Base-by-base conservation (phyloP, 2,329 filamentous ascomycete genomes). In the Fusarium sp. region DNA sequence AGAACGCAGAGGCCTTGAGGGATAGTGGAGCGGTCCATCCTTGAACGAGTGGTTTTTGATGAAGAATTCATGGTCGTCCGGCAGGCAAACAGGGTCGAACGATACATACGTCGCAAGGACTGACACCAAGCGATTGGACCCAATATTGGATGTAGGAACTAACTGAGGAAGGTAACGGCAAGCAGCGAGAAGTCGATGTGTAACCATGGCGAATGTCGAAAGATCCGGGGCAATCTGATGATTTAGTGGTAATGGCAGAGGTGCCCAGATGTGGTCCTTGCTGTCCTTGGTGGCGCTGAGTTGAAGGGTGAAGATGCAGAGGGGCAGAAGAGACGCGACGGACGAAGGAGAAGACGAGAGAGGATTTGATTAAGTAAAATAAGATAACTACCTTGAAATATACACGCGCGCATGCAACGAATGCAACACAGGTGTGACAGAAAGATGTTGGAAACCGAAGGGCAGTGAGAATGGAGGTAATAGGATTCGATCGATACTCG, bases 1-100 rank as follows among this genome's bases (percentile, higher is more conserved):
- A 70, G 62, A 63, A 49, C 46, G 55, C 55, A 58, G 66, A 72
- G 57, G 39, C 51, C 49, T 61, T 61, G 68, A 45, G 51, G 45
- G 53, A 40, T 48, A 45, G 43, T 42, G 51, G 52, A 60, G 55
- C 43, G 54, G 58, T 42, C 48, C 38, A 65, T 20, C 56, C 68
- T 51, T 45, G 64, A 28, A 53, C 4, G 38, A 46, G 49, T 45
- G 56, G 38, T 57, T 60, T 49, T 39, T 65, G 53, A 65, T 58
- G 56, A 39, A 55, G 40, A 46, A 60, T 49, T 49, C 49, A 68
- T 65, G 53, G 42, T 51, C 42, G 56, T 33, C 51, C 45, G 58
- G 61, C 49, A 51, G 56, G 51, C 39, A 57, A 38, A 51, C 42
- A 62, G 55, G 42, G 60, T 70, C 72, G 63, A 65, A 66, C 55